phyloP scores from a whole-genome alignment of 768 basidiomycete species.

The Cyclocybe aegerita region DNA sequence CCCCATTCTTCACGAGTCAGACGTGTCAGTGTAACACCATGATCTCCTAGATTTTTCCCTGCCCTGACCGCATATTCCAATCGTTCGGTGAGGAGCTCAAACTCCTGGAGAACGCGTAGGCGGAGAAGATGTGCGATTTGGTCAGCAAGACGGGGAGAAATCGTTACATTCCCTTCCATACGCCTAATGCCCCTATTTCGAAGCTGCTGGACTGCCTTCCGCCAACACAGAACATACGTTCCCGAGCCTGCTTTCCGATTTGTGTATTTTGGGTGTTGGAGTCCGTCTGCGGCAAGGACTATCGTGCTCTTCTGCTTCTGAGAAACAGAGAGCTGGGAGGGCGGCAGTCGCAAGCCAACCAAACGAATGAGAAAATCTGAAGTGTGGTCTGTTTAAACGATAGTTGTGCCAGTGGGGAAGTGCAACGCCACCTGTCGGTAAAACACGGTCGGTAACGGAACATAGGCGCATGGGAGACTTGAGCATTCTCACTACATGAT shows the following conservation, averaged over 20 bases:
- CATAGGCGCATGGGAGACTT: constrained; percentile 63
- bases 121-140: constrained; percentile 71
- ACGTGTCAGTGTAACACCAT: constrained; percentile 50
- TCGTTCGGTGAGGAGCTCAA: constrained; percentile 54
- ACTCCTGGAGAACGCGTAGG: constrained; percentile 72
- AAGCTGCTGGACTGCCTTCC: constrained; percentile 39
- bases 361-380: constrained; percentile 71
- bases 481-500: constrained; percentile 65
- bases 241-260: constrained; percentile 42
- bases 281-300: constrained; percentile 49
- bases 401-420: not conserved
- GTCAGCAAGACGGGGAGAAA: constrained; percentile 45
- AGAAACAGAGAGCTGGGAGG: constrained; percentile 3
- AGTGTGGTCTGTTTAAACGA: not conserved
- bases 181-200: constrained; percentile 35
- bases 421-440: constrained; percentile 54
- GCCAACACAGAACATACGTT: constrained; percentile 61
- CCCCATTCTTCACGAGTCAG: constrained; percentile 65
- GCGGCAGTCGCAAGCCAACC: constrained; percentile 43
- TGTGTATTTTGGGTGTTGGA: constrained; percentile 65
- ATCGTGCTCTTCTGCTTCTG: constrained; percentile 10
- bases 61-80: constrained; percentile 28
- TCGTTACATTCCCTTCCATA: constrained; percentile 23
- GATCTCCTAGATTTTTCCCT: constrained; percentile 13
- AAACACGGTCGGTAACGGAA: constrained; percentile 40